A percentile compares a stretch with the other conserved stretches of the same genome.
phyloP scores from a whole-genome alignment of 371 early-diverging fungal genomes.

The Thermomucor indicae-seudaticae region DNA sequence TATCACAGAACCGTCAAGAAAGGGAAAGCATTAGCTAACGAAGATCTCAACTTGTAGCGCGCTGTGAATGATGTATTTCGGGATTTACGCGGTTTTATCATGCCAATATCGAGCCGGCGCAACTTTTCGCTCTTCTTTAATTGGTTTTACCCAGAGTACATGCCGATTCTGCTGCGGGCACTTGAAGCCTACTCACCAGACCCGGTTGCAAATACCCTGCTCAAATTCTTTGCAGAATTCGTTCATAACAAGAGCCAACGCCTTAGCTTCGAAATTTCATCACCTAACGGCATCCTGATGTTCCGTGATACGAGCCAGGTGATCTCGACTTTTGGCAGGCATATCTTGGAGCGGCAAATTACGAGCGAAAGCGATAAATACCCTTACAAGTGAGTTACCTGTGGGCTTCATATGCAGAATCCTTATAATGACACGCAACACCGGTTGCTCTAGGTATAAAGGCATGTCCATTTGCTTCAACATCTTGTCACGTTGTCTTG shows the following conservation, averaged over 20 bases:
- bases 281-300: conserved; percentile 85
- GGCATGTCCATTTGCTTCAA: conserved; percentile 74
- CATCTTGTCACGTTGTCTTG: conserved; percentile 66
- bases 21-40: neutral
- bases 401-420: no score
- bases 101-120: conserved; percentile 58
- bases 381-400: conserved; percentile 16
- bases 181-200: conserved; percentile 70
- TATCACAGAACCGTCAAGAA: neutral
- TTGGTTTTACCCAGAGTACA: conserved; percentile 77
- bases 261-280: conserved; percentile 79
- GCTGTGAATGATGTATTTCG: conserved; percentile 67
- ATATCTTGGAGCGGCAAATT: conserved; percentile 26
- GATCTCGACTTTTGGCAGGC: conserved; percentile 39
- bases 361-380: conserved; percentile 26
- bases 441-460: conserved; percentile 68
- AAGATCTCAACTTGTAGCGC: conserved; percentile 14
- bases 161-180: conserved; percentile 58
- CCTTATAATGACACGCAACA: no score
- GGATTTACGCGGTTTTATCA: conserved; percentile 79
- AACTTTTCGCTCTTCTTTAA: conserved; percentile 76
- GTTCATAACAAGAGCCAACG: conserved; percentile 78
- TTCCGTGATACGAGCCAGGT: conserved; percentile 83
- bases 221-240: conserved; percentile 79
- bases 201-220: conserved; percentile 61